A percentile compares a stretch with the other conserved stretches of the same genome.
Conservation (phyloP, 1,284 basidiomycete genomes). For the Hortiboletus rubellus region DNA sequence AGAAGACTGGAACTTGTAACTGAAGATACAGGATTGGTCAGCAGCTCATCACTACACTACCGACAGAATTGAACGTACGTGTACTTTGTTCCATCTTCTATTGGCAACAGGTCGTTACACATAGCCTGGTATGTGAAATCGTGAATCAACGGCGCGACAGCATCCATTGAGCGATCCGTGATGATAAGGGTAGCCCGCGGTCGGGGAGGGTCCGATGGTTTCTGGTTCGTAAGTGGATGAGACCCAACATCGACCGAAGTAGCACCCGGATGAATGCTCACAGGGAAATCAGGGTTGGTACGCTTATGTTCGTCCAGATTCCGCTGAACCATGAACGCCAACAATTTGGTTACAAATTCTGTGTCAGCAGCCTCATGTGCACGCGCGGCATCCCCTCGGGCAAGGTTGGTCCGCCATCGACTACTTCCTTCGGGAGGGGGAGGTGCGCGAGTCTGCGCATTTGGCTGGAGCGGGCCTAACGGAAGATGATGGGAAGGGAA, state of each 20-base stretch:
- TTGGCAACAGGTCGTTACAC: conserved; percentile 91
- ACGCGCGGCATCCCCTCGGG: conserved; percentile 63
- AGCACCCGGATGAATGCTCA: conserved; percentile 37
- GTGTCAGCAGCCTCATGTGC: conserved; percentile 63
- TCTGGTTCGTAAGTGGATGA: conserved; percentile 41
- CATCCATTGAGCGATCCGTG: conserved; percentile 96
- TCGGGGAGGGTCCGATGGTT: conserved; percentile 62
- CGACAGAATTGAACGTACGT: conserved; percentile 52
- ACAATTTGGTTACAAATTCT: conserved; percentile 73
- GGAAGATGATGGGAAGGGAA: conserved; percentile 81
- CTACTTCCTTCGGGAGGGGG: conserved; percentile 61
- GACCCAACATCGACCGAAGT: not conserved
- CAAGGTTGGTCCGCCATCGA: conserved; percentile 74
- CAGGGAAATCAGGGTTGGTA: conserved; percentile 83
- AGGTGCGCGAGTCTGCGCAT: conserved; percentile 56
- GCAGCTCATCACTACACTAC: not conserved
- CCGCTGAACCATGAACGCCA: conserved; percentile 82
- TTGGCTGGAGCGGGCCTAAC: conserved; percentile 80
- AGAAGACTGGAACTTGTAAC: conserved; percentile 87
- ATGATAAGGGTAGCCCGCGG: conserved; percentile 87
- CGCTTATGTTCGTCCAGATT: conserved; percentile 86
- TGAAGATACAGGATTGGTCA: conserved; percentile 30
- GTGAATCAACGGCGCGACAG: conserved; percentile 87
- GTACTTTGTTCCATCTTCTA: conserved; percentile 86
- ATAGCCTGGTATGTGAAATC: conserved; percentile 99